Conservation (phyloP, 371 early-diverging fungal genomes). For the Mortierella sp. region DNA sequence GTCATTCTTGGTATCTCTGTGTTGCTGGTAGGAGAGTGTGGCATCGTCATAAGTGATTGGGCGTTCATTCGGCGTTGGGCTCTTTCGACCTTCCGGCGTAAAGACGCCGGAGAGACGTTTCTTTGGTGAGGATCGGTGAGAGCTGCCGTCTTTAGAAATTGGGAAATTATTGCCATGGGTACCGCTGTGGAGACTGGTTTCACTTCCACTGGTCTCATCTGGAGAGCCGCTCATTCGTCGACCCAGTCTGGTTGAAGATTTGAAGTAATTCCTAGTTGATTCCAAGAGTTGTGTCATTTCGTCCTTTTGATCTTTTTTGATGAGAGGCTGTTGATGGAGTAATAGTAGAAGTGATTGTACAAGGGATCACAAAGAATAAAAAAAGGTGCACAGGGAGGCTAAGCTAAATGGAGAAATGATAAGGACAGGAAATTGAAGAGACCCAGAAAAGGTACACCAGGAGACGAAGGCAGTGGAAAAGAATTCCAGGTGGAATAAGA, state of each 20-base stretch:
- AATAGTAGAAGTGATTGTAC: not conserved
- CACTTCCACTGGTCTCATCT: slow-evolving; percentile 33
- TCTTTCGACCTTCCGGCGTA: slow-evolving; percentile 12
- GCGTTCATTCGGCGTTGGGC: not conserved
- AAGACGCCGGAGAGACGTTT: slow-evolving; percentile 29
- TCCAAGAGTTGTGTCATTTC: slow-evolving; percentile 45
- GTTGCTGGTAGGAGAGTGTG: slow-evolving; percentile 3
- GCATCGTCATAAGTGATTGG: not conserved
- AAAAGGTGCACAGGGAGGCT: not conserved
- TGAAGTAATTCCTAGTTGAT: slow-evolving; percentile 47
- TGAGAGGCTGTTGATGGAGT: too few relatives aligned
- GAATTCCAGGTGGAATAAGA: slow-evolving; percentile 6
- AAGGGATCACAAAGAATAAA: not conserved
- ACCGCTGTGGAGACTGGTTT: slow-evolving; percentile 19
- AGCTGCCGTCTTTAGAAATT: not conserved
- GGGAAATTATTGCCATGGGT: not conserved
- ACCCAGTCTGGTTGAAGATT: slow-evolving; percentile 39
- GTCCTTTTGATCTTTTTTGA: not conserved
- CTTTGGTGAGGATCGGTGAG: slow-evolving; percentile 8
- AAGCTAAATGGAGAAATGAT: slow-evolving; percentile 1
- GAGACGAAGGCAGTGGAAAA: not conserved
- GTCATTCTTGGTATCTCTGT: not conserved
- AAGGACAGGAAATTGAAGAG: not conserved
- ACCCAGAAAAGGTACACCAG: too few relatives aligned
- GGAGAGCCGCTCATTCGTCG: slow-evolving; percentile 47